Evolutionary conservation across 2,329 filamentous ascomycete species (phyloP).

Genomic region (Sporothrix protearum): DNA sequence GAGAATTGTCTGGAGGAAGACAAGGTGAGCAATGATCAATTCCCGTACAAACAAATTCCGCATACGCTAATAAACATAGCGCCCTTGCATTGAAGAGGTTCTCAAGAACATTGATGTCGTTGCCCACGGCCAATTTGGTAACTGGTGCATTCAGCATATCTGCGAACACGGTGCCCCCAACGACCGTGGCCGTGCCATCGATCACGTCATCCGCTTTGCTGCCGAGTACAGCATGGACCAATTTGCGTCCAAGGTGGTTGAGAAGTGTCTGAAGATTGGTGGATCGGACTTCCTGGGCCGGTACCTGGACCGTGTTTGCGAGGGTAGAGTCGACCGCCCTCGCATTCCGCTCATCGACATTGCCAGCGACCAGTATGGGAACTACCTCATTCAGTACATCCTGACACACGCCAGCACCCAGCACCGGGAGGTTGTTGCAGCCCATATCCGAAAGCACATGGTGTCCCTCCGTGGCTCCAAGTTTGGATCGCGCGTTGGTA

Average conservation of each 20-base stretch:
- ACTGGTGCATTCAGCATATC: conserved; percentile 99
- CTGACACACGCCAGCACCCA: conserved; percentile 81
- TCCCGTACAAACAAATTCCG: neutral
- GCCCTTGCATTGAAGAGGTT: conserved; percentile 95
- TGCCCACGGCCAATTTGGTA: conserved; percentile 95
- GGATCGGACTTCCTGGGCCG: conserved; percentile 84
- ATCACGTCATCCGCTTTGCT: conserved; percentile 90
- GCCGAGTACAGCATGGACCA: conserved; percentile 98
- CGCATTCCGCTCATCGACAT: conserved; percentile 98
- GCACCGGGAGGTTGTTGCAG: conserved; percentile 88
- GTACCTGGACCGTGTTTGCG: conserved; percentile 91
- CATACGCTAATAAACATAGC: conserved; percentile 49
- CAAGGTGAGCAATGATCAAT: conserved; percentile 61
- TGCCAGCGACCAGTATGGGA: conserved; percentile 96
- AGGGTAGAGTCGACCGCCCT: conserved; percentile 82
- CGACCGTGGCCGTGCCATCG: conserved; percentile 88
- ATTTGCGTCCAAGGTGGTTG: conserved; percentile 97
- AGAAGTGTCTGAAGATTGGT: conserved; percentile 98
- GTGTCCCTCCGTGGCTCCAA: conserved; percentile 97
- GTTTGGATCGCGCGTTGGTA: conserved; percentile 95
- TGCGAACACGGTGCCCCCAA: conserved; percentile 91
- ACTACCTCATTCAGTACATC: conserved; percentile 97
- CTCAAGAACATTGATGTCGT: conserved; percentile 93
- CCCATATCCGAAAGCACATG: conserved; percentile 98
- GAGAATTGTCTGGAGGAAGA: conserved; percentile 98